Evolutionary conservation across 352 stramenopile species (phyloP).

Genomic region (Pythium guiyangense): DNA sequence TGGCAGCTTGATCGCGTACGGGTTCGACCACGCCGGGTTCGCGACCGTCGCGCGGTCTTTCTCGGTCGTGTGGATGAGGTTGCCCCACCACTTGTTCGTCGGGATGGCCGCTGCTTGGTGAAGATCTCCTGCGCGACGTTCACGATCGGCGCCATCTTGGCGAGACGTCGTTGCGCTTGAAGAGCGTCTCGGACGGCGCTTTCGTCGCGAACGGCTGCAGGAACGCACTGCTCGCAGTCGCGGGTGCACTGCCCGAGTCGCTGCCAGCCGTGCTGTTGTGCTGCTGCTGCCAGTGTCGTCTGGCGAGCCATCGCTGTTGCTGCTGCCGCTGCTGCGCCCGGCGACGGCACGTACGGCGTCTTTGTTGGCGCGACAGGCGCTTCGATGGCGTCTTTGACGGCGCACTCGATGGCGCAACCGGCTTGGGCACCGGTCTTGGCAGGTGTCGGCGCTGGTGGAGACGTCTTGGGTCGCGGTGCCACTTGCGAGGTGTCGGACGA

Average conservation of each 20-base stretch:
- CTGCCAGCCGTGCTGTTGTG: neutral
- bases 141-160: constrained; percentile 44
- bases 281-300: neutral
- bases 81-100: constrained; percentile 83
- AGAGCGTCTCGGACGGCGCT: constrained; percentile 34
- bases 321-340: neutral
- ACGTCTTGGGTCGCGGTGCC: neutral
- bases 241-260: neutral
- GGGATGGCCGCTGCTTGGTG: constrained; percentile 42
- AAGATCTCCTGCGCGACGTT: constrained; percentile 52
- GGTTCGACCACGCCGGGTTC: constrained; percentile 56
- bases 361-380: neutral
- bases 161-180: constrained; percentile 36
- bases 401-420: neutral
- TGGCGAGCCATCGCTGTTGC: neutral
- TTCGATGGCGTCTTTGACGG: neutral
- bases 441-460: neutral
- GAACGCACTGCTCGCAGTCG: constrained; percentile 9
- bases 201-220: constrained; percentile 39
- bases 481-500: neutral
- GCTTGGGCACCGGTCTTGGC: neutral
- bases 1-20: constrained; percentile 58
- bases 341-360: neutral
- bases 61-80: constrained; percentile 53
- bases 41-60: constrained; percentile 34